Conservation (phyloP, 2,329 filamentous ascomycete genomes). For the Sordariomycetes sp. region DNA sequence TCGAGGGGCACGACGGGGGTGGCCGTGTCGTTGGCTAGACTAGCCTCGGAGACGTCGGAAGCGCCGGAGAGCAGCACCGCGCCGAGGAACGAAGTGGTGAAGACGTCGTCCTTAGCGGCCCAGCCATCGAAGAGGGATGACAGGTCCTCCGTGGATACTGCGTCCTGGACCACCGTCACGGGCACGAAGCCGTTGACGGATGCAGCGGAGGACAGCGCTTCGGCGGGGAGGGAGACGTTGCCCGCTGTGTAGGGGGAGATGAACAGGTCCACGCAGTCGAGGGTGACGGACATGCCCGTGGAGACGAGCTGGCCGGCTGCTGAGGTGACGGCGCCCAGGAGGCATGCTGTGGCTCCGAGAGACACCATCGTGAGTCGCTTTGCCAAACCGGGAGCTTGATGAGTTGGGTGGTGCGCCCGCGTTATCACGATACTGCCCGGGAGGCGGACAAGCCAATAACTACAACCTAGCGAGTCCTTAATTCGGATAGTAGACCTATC, state of each 20-base stretch:
- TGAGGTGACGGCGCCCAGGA: neutral
- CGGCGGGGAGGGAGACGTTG: conserved; percentile 10
- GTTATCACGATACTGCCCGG: too few species aligned
- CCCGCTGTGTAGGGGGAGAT: conserved; percentile 21
- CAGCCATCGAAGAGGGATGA: conserved; percentile 17
- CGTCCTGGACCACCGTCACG: conserved; percentile 19
- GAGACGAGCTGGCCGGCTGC: conserved; percentile 13
- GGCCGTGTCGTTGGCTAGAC: conserved; percentile 7
- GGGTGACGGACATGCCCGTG: conserved; percentile 18
- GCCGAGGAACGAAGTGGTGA: conserved; percentile 13
- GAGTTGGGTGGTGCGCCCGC: too few species aligned
- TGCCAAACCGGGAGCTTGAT: too few species aligned
- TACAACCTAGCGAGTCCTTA: too few species aligned
- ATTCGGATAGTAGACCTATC: too few species aligned
- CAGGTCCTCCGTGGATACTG: conserved; percentile 11
- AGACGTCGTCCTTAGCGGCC: conserved; percentile 17
- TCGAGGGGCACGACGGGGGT: conserved; percentile 11
- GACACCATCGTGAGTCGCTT: neutral
- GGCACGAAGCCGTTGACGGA: conserved; percentile 20
- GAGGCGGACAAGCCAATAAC: too few species aligned
- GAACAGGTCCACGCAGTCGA: conserved; percentile 20
- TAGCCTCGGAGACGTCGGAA: neutral
- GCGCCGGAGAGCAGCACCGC: conserved; percentile 10
- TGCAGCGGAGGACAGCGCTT: conserved; percentile 8
- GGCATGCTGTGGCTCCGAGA: neutral